Evolutionary conservation across 2,329 filamentous ascomycete genomes (phyloP).

Genomic region (Sporothrix euskadiensis): DNA sequence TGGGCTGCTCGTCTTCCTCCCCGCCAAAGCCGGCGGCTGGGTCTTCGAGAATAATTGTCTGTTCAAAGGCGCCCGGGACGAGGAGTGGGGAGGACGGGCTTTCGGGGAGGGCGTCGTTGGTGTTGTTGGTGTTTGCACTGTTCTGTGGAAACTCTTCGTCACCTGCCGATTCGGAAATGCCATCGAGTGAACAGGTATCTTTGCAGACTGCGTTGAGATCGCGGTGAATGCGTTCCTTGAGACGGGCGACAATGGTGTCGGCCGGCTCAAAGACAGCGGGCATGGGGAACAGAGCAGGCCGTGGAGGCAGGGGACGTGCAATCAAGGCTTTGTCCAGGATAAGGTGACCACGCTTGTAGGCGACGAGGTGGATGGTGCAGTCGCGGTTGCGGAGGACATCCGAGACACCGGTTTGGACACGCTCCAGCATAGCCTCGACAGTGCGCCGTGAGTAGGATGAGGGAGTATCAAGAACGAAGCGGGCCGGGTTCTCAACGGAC

Average conservation of each 20-base stretch:
- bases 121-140: background rate
- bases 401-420: constrained; percentile 53
- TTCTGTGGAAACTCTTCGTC: constrained; percentile 6
- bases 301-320: constrained; percentile 41
- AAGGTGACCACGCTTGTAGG: constrained; percentile 55
- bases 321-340: constrained; percentile 53
- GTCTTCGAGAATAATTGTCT: constrained; percentile 11
- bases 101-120: background rate
- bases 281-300: constrained; percentile 39
- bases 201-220: constrained; percentile 54
- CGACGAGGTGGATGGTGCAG: constrained; percentile 49
- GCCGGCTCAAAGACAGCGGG: constrained; percentile 42
- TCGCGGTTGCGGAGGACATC: constrained; percentile 52
- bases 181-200: constrained; percentile 52
- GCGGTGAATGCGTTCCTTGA: constrained; percentile 49
- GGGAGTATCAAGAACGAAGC: constrained; percentile 47
- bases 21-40: background rate
- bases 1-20: constrained; percentile 2
- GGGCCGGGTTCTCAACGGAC: constrained; percentile 49
- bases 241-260: constrained; percentile 43
- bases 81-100: background rate
- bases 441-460: constrained; percentile 48
- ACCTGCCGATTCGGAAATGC: constrained; percentile 36
- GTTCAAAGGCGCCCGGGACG: background rate
- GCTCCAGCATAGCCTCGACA: constrained; percentile 52